Conservation (phyloP, 2,329 filamentous ascomycete genomes). For the Tympanopsis confertula region DNA sequence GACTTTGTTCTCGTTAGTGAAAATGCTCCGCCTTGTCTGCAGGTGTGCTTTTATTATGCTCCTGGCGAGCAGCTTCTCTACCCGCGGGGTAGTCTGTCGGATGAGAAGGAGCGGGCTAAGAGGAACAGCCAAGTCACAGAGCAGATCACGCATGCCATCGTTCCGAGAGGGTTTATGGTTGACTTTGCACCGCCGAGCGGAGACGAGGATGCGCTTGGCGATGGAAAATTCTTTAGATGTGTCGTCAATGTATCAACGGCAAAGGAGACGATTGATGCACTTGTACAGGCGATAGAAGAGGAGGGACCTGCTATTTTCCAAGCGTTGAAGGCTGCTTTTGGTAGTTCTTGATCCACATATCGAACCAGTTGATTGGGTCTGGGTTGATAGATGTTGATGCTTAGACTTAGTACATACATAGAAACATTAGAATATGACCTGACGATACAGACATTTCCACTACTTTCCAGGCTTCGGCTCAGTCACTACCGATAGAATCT, state of each 20-base stretch:
- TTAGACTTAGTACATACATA: no score
- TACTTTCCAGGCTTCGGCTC: no score
- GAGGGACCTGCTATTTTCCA: not conserved
- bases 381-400: no score
- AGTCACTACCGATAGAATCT: no score
- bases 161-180: conserved; percentile 55
- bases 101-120: conserved; percentile 13
- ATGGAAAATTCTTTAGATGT: conserved; percentile 56
- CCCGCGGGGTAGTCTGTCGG: not conserved
- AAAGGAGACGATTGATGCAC: conserved; percentile 46
- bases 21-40: conserved; percentile 74
- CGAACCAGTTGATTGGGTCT: no score
- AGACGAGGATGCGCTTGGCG: conserved; percentile 21
- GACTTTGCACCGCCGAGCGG: conserved; percentile 25
- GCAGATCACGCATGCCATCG: conserved; percentile 37
- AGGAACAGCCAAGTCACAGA: conserved; percentile 43
- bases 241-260: conserved; percentile 54
- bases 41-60: conserved; percentile 88
- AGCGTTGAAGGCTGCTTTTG: not conserved
- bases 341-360: no score
- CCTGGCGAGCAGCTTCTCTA: conserved; percentile 36
- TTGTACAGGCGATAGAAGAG: conserved; percentile 44
- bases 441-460: no score
- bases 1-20: conserved; percentile 63
- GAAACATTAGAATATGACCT: no score